phyloP scores from a whole-genome alignment of 2,329 filamentous ascomycete genomes.

The Talaromyces atroroseus region DNA sequence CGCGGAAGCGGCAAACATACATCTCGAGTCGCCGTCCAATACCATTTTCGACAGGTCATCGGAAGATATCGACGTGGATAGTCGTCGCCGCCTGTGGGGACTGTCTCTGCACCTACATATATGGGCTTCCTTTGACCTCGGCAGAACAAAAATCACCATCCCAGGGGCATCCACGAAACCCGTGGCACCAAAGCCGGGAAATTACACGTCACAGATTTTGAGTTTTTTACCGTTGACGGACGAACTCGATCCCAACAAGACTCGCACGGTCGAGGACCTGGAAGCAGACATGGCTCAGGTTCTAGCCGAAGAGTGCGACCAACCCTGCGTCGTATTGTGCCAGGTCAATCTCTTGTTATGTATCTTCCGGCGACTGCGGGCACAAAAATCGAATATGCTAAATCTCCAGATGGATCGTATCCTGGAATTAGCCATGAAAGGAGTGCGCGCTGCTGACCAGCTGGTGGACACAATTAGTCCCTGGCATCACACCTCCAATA shows the following conservation, averaged over 20 bases:
- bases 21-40: slow-evolving; percentile 22
- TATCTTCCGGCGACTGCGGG: slow-evolving; percentile 50
- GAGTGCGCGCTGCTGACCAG: slow-evolving; percentile 43
- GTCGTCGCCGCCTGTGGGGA: slow-evolving; percentile 42
- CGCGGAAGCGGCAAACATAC: slow-evolving; percentile 46
- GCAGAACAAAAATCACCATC: slow-evolving; percentile 48
- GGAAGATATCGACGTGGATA: slow-evolving; percentile 26
- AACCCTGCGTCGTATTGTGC: slow-evolving; percentile 42
- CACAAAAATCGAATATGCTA: slow-evolving; percentile 45
- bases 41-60: slow-evolving; percentile 10
- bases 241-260: slow-evolving; percentile 49
- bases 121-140: slow-evolving; percentile 57
- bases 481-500: slow-evolving; percentile 57
- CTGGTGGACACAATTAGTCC: slow-evolving; percentile 43
- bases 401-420: slow-evolving; percentile 43
- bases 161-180: slow-evolving; percentile 39
- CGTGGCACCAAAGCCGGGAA: slow-evolving; percentile 34
- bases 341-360: slow-evolving; percentile 54
- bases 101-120: slow-evolving; percentile 55
- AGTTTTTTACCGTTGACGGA: slow-evolving; percentile 50
- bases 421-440: slow-evolving; percentile 41
- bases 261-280: slow-evolving; percentile 39
- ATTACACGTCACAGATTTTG: slow-evolving; percentile 47
- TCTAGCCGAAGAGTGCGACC: slow-evolving; percentile 36
- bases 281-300: slow-evolving; percentile 40